A percentile compares a stretch with the other conserved stretches of the same genome.
These are phyloP conservation scores for Backusella circina DNA, from an alignment of 192 early-diverging fungal genomes.

Conservation along the genomic window DNA sequence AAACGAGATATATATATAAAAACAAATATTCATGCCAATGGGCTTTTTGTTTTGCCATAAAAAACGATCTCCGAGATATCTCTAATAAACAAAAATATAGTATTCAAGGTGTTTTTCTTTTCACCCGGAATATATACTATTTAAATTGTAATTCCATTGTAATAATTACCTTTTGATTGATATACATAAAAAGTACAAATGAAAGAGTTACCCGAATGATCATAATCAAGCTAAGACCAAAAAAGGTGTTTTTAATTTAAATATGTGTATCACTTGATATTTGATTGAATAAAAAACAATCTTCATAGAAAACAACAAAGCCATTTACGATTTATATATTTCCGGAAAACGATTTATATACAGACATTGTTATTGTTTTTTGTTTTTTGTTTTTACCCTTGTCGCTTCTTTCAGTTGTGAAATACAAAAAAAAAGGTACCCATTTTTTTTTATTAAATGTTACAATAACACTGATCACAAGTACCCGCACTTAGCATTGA, in stretches of 20 bases:
- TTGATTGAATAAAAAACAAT: too few species aligned
- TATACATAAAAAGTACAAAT: neutral
- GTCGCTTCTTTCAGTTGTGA: neutral
- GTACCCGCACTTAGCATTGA: neutral
- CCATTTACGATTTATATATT: neutral
- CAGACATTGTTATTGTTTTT: neutral
- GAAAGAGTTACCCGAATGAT: neutral
- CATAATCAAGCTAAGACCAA: neutral
- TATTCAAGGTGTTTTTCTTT: too few species aligned
- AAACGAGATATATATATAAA: too few species aligned
- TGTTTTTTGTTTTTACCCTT: neutral
- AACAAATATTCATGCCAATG: neutral
- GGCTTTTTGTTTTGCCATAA: neutral
- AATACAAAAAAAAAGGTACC: neutral
- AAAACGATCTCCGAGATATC: too few species aligned
- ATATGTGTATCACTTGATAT: neutral
- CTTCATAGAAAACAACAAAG: too few species aligned
- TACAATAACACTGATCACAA: neutral
- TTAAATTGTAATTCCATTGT: neutral
- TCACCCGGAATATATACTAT: neutral
- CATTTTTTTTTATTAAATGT: neutral
- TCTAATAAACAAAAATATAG: too few species aligned
- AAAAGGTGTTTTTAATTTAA: neutral
- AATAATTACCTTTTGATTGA: neutral
- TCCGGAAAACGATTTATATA: neutral